Evolutionary conservation across 345 rosid genomes (phyloP), one percentile per base, ranked within the genome.

Genomic region (Kandelia obovata): DNA sequence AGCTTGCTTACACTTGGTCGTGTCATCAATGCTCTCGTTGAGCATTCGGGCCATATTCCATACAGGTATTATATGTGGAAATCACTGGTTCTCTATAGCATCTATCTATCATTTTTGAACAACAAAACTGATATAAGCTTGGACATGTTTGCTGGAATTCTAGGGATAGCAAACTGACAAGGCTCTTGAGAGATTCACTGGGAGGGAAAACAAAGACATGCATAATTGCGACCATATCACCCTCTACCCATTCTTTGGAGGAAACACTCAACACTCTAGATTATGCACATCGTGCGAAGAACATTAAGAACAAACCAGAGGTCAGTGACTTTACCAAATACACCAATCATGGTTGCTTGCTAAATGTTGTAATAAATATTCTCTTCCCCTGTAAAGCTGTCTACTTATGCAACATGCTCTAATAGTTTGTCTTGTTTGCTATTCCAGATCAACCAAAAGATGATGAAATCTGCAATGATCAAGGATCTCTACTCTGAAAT

Each of bases 131-230:
- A 55, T 55, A 27, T 55, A 55, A 23, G 47, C 47, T 27, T 10
- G 30, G 30, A 55, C 23, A 10, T 55, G 28, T 15, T 7, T 25
- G 25, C 23, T 55, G 75, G 86, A 96, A 97, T 95, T 84, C 15
- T 89, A 95, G 98, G 85, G 98, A 96, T 74, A 96, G 99, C 84
- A 95, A 95, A 78, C 68, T 95, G 75, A 95, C 99, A 16, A 92
- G 99, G 80, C 82, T 95, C 27, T 75, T 96, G 90, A 96, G 99
- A 80, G 99, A 96, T 75, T 96, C 99, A 30, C 71, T 96, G 75
- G 99, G 99, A 84, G 99, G 98, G 62, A 96, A 96, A 83, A 96
- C 98, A 17, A 96, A 92, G 82, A 96, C 99, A 10, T 96, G 99
- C 81, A 88, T 96, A 58, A 96, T 96, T n/a, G 99, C 99, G 66